These are phyloP conservation scores for Colletotrichum gloeosporioides DNA, from an alignment of 2,329 filamentous ascomycete genomes.

Conservation along the genomic window DNA sequence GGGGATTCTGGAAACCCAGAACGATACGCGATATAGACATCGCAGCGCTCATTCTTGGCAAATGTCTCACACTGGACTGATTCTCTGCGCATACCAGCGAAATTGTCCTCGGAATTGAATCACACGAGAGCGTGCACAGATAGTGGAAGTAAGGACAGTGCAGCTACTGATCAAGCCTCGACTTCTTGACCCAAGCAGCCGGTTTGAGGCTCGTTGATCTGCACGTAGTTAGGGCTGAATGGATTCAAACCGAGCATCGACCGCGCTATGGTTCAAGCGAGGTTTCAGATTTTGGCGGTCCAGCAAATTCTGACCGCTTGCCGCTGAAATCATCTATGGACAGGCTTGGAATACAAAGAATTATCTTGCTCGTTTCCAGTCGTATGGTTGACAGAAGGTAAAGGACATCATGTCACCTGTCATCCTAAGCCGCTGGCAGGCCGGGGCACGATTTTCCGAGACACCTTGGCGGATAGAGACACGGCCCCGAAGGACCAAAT, in stretches of 20 bases:
- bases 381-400: background rate
- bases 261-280: background rate
- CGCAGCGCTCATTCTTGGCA: background rate
- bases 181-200: background rate
- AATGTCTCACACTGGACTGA: background rate
- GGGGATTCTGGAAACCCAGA: background rate
- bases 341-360: background rate
- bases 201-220: conserved; percentile 1
- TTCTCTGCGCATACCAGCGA: background rate
- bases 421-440: conserved; percentile 7
- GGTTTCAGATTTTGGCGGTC: background rate
- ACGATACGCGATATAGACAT: background rate
- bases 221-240: background rate
- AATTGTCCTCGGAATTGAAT: background rate
- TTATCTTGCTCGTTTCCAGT: background rate
- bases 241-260: background rate
- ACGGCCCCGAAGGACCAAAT: background rate
- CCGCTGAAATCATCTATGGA: background rate
- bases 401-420: conserved; percentile 13
- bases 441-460: background rate
- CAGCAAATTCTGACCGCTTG: background rate
- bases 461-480: background rate
- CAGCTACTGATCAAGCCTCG: background rate
- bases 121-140: background rate
- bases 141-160: background rate